These are phyloP conservation scores for Phytophthora colocasiae DNA, from an alignment of 352 stramenopile species.

Conservation along the genomic window DNA sequence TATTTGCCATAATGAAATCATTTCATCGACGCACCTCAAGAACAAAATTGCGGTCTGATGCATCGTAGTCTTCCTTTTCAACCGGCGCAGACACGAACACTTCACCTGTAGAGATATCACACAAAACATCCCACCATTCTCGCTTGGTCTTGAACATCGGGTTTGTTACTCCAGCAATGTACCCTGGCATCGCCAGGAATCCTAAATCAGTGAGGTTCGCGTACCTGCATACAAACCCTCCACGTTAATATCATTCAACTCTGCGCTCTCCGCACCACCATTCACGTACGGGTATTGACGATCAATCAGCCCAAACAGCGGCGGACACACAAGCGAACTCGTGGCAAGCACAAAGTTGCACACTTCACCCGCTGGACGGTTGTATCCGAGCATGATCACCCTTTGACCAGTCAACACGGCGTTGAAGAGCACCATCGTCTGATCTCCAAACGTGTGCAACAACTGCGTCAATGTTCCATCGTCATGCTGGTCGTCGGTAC, in stretches of 20 bases:
- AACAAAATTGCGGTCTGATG: slow-evolving; percentile 72
- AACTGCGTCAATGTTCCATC: slow-evolving; percentile 74
- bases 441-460: slow-evolving; percentile 82
- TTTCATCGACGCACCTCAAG: slow-evolving; percentile 54
- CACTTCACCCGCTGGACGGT: slow-evolving; percentile 80
- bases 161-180: slow-evolving; percentile 92
- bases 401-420: slow-evolving; percentile 81
- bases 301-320: slow-evolving; percentile 79
- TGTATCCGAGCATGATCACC: slow-evolving; percentile 87
- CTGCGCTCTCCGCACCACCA: neutral
- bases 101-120: slow-evolving; percentile 86
- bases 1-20: neutral
- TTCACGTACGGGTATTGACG: slow-evolving; percentile 74
- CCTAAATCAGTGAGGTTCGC: slow-evolving; percentile 90
- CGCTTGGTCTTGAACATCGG: slow-evolving; percentile 93
- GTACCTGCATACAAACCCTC: slow-evolving; percentile 51
- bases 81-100: slow-evolving; percentile 61
- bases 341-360: slow-evolving; percentile 90
- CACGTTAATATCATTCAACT: neutral
- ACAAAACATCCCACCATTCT: slow-evolving; percentile 93
- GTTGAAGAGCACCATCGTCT: slow-evolving; percentile 89
- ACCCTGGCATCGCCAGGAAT: slow-evolving; percentile 85
- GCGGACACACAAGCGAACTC: slow-evolving; percentile 84
- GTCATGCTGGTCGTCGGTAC: slow-evolving; percentile 86
- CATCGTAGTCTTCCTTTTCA: slow-evolving; percentile 83